Base-by-base conservation (phyloP, 768 basidiomycete genomes). In the Neoboletus subvelutipes region DNA sequence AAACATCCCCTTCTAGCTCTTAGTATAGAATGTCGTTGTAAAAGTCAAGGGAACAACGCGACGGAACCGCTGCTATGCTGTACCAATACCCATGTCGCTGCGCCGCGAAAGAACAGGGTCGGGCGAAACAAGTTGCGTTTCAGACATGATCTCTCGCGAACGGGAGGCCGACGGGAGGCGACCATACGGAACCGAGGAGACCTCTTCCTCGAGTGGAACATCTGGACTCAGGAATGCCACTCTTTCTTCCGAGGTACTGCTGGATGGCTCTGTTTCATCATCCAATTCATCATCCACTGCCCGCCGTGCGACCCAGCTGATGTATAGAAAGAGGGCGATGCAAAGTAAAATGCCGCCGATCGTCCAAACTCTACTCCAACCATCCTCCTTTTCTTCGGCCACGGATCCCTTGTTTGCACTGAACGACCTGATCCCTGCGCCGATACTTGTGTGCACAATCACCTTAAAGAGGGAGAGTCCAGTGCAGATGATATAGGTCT, bases 381-480 rank as follows among this genome's bases (percentile, higher is more conserved):
- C 67, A 45, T 80, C 77, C 31, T 78, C 77, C 47, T 76, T 48
- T 42, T 68, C 76, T 73, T 69, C 40, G 57, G 66, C 22, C 67
- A 64, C 34, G 20, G 59, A 61, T 72, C 68, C 83, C 63, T 83
- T 82, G 67, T 83, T 81, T 17, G 62, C 58, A 12, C 70, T 62
- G 73, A 94, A 94, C n/a, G 87, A 90, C 64, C 87, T 87, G 66
- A 94, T 90, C 24, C 87, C 87, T 33, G 85, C 84, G 41, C 94
- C 94, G 65, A 96, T 82, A 63, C 84, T 88, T 37, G 94, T 95
- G 76, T 96, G 94, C 48, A 95, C 81, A 72, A 92, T 86, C 64
- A 95, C 84, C 72, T 97, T 96, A 83, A 92, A 84, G 52, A 95
- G 80, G 54, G 89, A 88, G 53, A 94, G 78, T 15, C 86, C 87